Evolutionary conservation across 2,329 filamentous ascomycete species (phyloP).

Genomic region (Fusarium veterinarium): DNA sequence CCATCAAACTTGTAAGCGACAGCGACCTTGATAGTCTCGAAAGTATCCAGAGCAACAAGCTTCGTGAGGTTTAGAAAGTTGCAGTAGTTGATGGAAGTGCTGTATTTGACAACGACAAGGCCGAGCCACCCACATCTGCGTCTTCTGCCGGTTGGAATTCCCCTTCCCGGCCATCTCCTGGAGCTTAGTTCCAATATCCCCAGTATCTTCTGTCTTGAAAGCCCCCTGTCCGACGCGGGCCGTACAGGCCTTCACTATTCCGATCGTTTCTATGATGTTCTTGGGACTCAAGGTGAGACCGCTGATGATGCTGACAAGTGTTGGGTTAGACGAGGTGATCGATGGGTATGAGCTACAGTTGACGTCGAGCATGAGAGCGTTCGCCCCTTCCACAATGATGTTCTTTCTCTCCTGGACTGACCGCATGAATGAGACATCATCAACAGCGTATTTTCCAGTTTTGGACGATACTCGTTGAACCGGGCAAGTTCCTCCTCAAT

Average conservation of each 20-base stretch:
- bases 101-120: slow-evolving; percentile 13
- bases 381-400: slow-evolving; percentile 4
- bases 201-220: slow-evolving; percentile 16
- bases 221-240: slow-evolving; percentile 2
- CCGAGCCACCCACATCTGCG: slow-evolving; percentile 21
- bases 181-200: slow-evolving; percentile 4
- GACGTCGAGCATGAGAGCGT: slow-evolving; percentile 19
- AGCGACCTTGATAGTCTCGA: slow-evolving; percentile 23
- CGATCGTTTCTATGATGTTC: slow-evolving; percentile 6
- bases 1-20: slow-evolving; percentile 20
- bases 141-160: slow-evolving; percentile 18
- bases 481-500: slow-evolving; percentile 5
- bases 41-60: slow-evolving; percentile 23
- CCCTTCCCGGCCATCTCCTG: slow-evolving; percentile 4
- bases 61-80: slow-evolving; percentile 13
- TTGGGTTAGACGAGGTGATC: slow-evolving; percentile 4
- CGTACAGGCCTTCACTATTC: slow-evolving; percentile 11
- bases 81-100: slow-evolving; percentile 11
- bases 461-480: slow-evolving; percentile 6
- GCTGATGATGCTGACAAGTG: slow-evolving; percentile 8
- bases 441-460: neutral
- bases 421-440: slow-evolving; percentile 8
- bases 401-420: neutral
- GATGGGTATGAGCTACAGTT: slow-evolving; percentile 9
- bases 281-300: slow-evolving; percentile 2